Conservation (phyloP, 2,329 filamentous ascomycete genomes). For the Aspergillus fischeri region DNA sequence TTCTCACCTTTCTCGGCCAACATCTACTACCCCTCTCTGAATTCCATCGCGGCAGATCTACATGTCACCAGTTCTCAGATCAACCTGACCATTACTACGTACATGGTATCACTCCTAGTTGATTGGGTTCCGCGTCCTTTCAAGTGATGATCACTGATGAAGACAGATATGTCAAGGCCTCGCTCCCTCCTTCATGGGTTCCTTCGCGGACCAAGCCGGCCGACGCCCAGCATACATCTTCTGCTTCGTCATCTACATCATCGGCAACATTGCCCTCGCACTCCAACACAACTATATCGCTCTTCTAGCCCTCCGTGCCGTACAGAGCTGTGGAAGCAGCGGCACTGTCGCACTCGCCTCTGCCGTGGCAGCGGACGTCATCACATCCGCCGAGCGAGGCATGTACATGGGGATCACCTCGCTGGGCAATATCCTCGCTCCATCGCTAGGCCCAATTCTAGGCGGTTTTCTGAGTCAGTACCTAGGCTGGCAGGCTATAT, state of each 20-base stretch:
- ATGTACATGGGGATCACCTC: slow-evolving; percentile 38
- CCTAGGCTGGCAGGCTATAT: slow-evolving; percentile 50
- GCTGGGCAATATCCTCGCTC: slow-evolving; percentile 36
- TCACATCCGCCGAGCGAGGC: slow-evolving; percentile 39
- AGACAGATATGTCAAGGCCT: slow-evolving; percentile 48
- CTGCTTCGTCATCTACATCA: slow-evolving; percentile 42
- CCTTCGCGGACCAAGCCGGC: slow-evolving; percentile 45
- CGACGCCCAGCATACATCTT: slow-evolving; percentile 47
- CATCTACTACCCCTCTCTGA: slow-evolving; percentile 43
- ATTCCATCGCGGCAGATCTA: slow-evolving; percentile 29
- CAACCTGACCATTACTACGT: slow-evolving; percentile 29
- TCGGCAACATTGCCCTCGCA: slow-evolving; percentile 39
- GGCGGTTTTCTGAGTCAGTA: slow-evolving; percentile 47
- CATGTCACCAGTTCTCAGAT: slow-evolving; percentile 20
- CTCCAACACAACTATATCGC: slow-evolving; percentile 36
- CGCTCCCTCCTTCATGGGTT: slow-evolving; percentile 46
- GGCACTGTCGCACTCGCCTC: slow-evolving; percentile 39
- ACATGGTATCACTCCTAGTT: slow-evolving; percentile 22
- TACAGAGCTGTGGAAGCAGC: slow-evolving; percentile 43
- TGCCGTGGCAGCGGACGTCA: slow-evolving; percentile 40
- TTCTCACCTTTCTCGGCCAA: slow-evolving; percentile 43
- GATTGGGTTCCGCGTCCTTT: no score
- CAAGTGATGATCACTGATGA: background rate
- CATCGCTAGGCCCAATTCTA: slow-evolving; percentile 49
- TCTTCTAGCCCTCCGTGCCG: slow-evolving; percentile 35